Percentiles rank a stretch among this genome's conserved stretches.
Conservation (phyloP, 306 rosid species). For the Trichosanthes cucumerina region DNA sequence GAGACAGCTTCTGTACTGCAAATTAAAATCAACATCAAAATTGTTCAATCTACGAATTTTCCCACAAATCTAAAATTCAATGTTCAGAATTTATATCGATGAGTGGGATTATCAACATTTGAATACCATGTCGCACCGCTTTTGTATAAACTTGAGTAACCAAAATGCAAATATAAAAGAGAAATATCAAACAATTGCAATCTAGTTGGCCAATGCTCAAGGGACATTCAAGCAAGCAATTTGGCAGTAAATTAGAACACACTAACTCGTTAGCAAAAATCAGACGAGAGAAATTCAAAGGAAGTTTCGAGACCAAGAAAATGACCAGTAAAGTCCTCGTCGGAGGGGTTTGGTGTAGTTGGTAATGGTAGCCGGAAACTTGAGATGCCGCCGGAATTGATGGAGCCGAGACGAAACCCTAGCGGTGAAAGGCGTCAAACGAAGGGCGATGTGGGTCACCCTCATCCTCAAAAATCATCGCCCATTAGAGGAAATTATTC, state of each 20-base stretch:
- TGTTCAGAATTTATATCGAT: neutral
- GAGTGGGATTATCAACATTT: neutral
- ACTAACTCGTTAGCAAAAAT: neutral
- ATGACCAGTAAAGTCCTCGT: neutral
- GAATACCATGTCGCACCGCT: neutral
- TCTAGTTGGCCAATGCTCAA: neutral
- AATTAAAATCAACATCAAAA: neutral
- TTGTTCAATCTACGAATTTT: neutral
- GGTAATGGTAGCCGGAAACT: neutral
- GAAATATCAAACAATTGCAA: neutral
- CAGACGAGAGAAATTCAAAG: neutral
- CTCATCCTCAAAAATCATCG: neutral
- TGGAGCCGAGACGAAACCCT: neutral
- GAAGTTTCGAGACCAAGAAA: neutral
- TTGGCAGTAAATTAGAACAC: neutral
- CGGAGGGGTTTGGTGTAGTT: neutral
- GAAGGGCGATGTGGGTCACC: neutral
- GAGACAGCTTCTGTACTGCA: neutral
- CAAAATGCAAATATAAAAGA: neutral
- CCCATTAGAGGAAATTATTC: neutral
- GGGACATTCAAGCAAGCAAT: neutral
- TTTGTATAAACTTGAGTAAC: neutral
- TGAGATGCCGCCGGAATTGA: neutral
- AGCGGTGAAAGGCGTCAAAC: neutral
- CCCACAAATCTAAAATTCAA: neutral